Evolutionary conservation across 148 eudicot species (phyloP).

Genomic region (Rhododendron ferrugineum): DNA sequence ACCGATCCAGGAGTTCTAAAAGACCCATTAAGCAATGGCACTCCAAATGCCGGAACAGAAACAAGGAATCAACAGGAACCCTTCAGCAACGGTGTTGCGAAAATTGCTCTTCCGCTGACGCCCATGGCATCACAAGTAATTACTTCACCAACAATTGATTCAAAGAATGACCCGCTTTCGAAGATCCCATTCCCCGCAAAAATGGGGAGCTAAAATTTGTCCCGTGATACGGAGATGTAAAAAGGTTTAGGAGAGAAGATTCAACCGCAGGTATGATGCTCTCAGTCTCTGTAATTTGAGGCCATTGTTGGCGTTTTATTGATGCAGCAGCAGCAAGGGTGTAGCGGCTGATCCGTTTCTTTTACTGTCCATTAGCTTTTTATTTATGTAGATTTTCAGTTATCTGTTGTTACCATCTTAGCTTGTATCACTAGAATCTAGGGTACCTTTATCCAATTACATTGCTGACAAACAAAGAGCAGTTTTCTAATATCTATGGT

Average conservation of each 20-base stretch:
- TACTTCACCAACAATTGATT: constrained; percentile 20
- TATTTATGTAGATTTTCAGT: neutral
- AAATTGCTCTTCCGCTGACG: constrained; percentile 20
- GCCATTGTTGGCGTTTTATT: constrained; percentile 17
- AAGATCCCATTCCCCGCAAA: constrained; percentile 29
- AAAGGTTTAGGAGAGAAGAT: constrained; percentile 18
- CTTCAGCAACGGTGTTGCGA: constrained; percentile 34
- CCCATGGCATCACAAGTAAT: constrained; percentile 22
- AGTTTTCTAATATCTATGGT: neutral
- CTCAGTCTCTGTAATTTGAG: constrained; percentile 11
- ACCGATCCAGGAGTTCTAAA: constrained; percentile 35
- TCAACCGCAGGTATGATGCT: constrained; percentile 9
- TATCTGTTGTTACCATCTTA: neutral
- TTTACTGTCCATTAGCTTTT: neutral
- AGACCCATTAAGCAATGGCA: constrained; percentile 33
- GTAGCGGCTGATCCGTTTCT: constrained; percentile 1
- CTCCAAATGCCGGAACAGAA: constrained; percentile 26
- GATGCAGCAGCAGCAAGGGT: constrained; percentile 13
- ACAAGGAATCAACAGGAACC: constrained; percentile 36
- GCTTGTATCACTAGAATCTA: neutral
- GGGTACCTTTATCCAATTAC: neutral
- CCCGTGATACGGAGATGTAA: constrained; percentile 18
- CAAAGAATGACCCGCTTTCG: constrained; percentile 23
- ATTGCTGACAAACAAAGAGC: neutral
- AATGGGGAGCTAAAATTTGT: constrained; percentile 45